Evolutionary conservation across 129 eudicot species (phyloP), one percentile per base, ranked within the genome.

Genomic region (Flaveria trinervia): DNA sequence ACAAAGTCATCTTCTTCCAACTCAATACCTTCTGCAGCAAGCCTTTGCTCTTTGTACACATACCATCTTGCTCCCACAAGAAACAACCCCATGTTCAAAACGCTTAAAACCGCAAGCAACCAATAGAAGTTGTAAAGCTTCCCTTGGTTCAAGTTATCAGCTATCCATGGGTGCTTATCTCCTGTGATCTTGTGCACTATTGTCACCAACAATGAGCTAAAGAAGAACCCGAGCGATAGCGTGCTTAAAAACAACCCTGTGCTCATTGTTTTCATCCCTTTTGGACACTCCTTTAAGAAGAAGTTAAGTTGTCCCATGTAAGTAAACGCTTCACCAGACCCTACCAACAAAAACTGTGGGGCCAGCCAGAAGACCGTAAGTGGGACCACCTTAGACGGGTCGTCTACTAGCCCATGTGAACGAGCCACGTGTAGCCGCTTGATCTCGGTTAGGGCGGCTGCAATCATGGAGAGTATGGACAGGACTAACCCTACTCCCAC

Each of bases 261-360:
- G 83, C 92, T 88, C 89, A 88, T 82, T 13, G 92, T 88, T 80
- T 88, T 88, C 92, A 85, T 88, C 50, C 92, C 87, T 80, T 85
- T 85, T 1, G 92, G 92, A 45, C 87, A 85, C 82, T 83, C 85
- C 33, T 82, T 88, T 9, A 88, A 75, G 79, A 85, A 88, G 78
- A 88, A 88, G 71, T 81, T 89, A 11, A 88, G 87, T 72, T 90
- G 97, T 22, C 98, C 98, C 14, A 90, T 87, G 86, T 93, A 93
- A 0, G 92, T 88, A 11, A 93, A 90, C 2, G 96, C 98, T 79
- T 93, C 98, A 10, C 96, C 98, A 1, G 94, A 56, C 44, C 98
- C 98, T 28, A 90, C 92, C 7, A 93, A 66, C 60, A 90, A 62
- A 79, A 90, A 93, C 49, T 93, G 98, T 9, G 98, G 98, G 33